Conservation (phyloP, 129 eudicot genomes). For the Solidago caesia region DNA sequence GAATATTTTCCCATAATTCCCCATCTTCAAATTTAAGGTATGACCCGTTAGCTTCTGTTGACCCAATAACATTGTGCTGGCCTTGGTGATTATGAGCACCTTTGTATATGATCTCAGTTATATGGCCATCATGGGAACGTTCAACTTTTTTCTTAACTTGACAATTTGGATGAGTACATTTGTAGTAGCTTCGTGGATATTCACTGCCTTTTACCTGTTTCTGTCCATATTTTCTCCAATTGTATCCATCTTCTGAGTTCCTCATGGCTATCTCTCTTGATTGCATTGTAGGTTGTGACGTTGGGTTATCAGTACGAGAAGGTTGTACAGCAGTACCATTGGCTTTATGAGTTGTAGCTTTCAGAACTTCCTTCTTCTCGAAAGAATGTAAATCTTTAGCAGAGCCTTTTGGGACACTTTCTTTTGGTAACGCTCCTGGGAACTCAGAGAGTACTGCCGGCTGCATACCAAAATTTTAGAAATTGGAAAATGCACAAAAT, state of each 20-base stretch:
- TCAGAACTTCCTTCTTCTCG: constrained; percentile 21
- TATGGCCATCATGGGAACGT: constrained; percentile 71
- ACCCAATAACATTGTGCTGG: constrained; percentile 33
- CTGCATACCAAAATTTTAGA: constrained; percentile 26
- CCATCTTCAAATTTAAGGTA: constrained; percentile 39
- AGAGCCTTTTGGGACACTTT: constrained; percentile 30
- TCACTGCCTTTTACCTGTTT: constrained; percentile 88
- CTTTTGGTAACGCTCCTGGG: constrained; percentile 31
- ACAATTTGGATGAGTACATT: constrained; percentile 68
- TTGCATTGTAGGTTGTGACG: constrained; percentile 13
- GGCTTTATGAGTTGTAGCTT: constrained; percentile 13
- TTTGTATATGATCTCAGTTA: constrained; percentile 69
- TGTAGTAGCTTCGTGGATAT: constrained; percentile 78
- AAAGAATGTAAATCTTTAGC: constrained; percentile 21
- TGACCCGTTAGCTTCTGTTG: constrained; percentile 24
- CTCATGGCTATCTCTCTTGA: constrained; percentile 33
- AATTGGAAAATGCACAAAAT: background rate
- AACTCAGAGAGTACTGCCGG: constrained; percentile 26
- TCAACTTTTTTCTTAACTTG: constrained; percentile 80
- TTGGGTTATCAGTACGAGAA: constrained; percentile 7
- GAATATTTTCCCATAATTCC: constrained; percentile 33
- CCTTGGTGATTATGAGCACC: constrained; percentile 76
- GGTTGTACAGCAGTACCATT: constrained; percentile 19
- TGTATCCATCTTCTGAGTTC: constrained; percentile 66
- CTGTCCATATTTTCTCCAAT: constrained; percentile 87